phyloP scores from a whole-genome alignment of 257 asterid species.

The Fraxinus anomala region DNA sequence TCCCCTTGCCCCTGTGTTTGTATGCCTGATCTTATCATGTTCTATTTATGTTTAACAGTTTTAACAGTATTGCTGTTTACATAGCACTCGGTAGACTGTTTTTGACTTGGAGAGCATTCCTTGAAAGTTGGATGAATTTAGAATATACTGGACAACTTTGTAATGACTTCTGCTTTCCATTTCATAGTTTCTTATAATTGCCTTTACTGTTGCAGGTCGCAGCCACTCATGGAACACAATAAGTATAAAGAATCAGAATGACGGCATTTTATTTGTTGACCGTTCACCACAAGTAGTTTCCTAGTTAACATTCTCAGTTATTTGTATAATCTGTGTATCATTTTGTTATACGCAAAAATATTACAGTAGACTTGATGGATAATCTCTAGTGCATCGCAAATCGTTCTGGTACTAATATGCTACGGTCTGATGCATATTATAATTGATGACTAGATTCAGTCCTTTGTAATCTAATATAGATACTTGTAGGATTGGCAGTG shows the following conservation, averaged over 20 bases:
- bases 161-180: not conserved
- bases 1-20: not conserved
- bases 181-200: conserved; percentile 10
- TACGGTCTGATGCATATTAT: conserved; percentile 29
- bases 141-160: not conserved
- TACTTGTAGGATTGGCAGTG: not conserved
- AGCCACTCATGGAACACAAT: conserved; percentile 45
- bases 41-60: not conserved
- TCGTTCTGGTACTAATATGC: conserved; percentile 12
- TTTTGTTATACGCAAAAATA: conserved; percentile 26
- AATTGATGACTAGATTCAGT: not conserved
- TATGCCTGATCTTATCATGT: not conserved
- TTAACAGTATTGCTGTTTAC: not conserved
- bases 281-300: conserved; percentile 21
- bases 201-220: conserved; percentile 52
- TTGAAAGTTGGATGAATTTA: conserved; percentile 3
- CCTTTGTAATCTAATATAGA: conserved; percentile 5
- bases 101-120: not conserved
- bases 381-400: conserved; percentile 21
- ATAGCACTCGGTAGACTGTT: not conserved
- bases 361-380: conserved; percentile 17
- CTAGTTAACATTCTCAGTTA: conserved; percentile 2
- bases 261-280: conserved; percentile 20
- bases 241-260: conserved; percentile 35
- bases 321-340: conserved; percentile 30